Conservation (phyloP, 116 monocot species). For the Posidonia oceanica region DNA sequence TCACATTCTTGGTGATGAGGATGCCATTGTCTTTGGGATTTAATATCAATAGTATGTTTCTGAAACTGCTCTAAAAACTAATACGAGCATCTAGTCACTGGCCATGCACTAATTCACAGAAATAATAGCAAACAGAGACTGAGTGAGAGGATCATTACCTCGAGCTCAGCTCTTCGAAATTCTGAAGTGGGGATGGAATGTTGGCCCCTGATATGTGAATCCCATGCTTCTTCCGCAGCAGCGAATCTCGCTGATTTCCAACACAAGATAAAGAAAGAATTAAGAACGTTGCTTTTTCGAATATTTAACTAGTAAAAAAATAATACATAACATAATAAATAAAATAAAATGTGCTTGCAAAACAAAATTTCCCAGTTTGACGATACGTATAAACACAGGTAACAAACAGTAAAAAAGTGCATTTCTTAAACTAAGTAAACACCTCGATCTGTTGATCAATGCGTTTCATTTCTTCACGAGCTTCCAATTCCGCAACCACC, state of each 20-base stretch:
- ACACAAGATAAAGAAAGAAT: background rate
- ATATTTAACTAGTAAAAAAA: background rate
- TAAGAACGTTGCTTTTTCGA: background rate
- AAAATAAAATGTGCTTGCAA: constrained; percentile 1
- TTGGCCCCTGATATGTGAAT: constrained; percentile 64
- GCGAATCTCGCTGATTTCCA: constrained; percentile 35
- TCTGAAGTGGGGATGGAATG: constrained; percentile 56
- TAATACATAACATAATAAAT: background rate
- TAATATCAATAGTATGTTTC: no score
- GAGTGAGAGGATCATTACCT: constrained; percentile 23
- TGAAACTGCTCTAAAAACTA: no score
- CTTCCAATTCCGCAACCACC: constrained; percentile 5
- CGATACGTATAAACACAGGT: no score
- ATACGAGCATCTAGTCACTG: no score
- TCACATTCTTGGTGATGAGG: no score
- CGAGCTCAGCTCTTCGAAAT: constrained; percentile 52
- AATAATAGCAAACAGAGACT: no score
- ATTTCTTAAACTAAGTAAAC: background rate
- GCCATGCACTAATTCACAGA: no score
- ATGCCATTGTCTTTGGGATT: no score
- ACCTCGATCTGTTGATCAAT: constrained; percentile 68
- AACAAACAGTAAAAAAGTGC: no score
- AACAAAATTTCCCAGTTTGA: background rate
- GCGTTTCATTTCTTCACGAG: constrained; percentile 31
- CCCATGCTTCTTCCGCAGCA: constrained; percentile 69